Base-by-base conservation (phyloP, 495 filamentous ascomycete species). In the Staphylotrichum longicolle region DNA sequence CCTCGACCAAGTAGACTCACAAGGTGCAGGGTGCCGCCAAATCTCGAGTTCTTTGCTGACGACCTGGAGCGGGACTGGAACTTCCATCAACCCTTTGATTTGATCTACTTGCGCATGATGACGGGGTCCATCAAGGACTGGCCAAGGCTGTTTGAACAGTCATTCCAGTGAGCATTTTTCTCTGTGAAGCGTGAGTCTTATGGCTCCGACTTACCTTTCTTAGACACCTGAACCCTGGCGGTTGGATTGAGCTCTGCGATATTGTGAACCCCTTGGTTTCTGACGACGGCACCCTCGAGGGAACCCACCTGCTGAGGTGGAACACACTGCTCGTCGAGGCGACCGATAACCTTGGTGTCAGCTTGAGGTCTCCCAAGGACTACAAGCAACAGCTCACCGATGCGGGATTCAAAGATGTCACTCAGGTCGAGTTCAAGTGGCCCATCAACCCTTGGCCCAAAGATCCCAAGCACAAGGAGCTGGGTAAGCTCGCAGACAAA, bases 1-100 rank as follows among this genome's bases (percentile, higher is more conserved):
- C 27, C 27, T 8, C 47, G 5, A 10, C 30, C 6, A 4, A 53
- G 6, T 3, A 7, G 14, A n/a, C n/a, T 37, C n/a, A 53, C 35
- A 53, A 5, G 7, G 5, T 39, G 10, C 27, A 68, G 78, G 27
- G 73, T 73, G n/a, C 75, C 82, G 3, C 75, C 80, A 2, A 85
- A 85, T 60, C 72, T 83, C 35, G 70, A 66, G 42, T 85, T 86
- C 67, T 79, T 84, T 61, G 73, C 85, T 52, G 79, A 80, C 60
- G 80, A 86, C 58, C 80, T 80, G n/a, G 75, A 80, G 44, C 64
- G 77, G 7, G 75, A 80, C 48, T 86, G 83, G 84, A 50, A 57
- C 54, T 65, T 46, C 20, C 44, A 33, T 14, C 35, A 37, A 10
- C 42, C n/a, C 11, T 61, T 66, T 47, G 63, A 68, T 47, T 65